A percentile compares a stretch with the other conserved stretches of the same genome.
These are phyloP conservation scores for Melampsora occidentalis DNA, from an alignment of 1,284 basidiomycete genomes.

Conservation along the genomic window DNA sequence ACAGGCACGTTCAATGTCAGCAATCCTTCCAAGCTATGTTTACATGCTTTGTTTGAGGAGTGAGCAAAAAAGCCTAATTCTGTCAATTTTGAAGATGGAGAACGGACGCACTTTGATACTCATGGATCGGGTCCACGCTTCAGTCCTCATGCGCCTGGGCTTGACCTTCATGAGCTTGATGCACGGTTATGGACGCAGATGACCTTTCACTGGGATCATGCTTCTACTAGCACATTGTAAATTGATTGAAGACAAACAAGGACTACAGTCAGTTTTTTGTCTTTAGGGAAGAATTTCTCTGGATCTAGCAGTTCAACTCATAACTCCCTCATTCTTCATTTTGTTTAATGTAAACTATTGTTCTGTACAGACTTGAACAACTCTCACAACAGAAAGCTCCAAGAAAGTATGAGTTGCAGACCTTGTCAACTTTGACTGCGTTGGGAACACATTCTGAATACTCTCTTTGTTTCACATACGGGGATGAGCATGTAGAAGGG, in stretches of 20 bases:
- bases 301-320: background rate
- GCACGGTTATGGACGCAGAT: slow-evolving; percentile 67
- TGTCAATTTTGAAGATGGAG: slow-evolving; percentile 25
- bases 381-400: slow-evolving; percentile 69
- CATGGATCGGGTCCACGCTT: too few relatives aligned
- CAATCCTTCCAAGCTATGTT: slow-evolving; percentile 65
- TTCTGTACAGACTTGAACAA: slow-evolving; percentile 67
- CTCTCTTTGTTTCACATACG: background rate
- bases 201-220: slow-evolving; percentile 89
- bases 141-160: slow-evolving; percentile 55
- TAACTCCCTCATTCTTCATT: background rate
- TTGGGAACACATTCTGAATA: slow-evolving; percentile 57
- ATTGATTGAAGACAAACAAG: slow-evolving; percentile 71
- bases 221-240: slow-evolving; percentile 84
- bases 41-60: slow-evolving; percentile 59
- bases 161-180: slow-evolving; percentile 68
- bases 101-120: background rate
- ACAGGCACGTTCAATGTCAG: slow-evolving; percentile 37
- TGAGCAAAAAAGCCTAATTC: background rate
- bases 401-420: slow-evolving; percentile 75
- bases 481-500: background rate
- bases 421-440: slow-evolving; percentile 76
- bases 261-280: slow-evolving; percentile 33
- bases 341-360: background rate
- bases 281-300: background rate